Percentiles rank a stretch among this genome's conserved stretches.
Conservation (phyloP, 352 stramenopile species). For the Blastocystis sp. region DNA sequence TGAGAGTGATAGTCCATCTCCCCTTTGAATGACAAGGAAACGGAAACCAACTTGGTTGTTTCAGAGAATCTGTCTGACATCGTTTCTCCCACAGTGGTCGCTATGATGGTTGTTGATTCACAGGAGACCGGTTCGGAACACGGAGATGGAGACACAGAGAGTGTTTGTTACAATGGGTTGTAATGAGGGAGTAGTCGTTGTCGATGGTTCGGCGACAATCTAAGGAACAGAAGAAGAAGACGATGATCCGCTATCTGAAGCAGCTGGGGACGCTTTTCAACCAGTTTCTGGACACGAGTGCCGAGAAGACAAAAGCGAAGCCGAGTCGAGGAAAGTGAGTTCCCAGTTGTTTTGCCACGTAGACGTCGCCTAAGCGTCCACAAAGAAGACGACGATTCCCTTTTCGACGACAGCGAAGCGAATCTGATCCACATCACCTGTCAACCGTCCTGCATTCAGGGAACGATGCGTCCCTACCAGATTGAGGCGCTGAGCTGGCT, state of each 20-base stretch:
- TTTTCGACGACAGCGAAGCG: slow-evolving; percentile 51
- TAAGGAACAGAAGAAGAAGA: neutral
- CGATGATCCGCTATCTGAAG: neutral
- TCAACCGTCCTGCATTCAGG: slow-evolving; percentile 74
- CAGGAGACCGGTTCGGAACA: too few relatives aligned
- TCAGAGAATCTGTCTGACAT: too few relatives aligned
- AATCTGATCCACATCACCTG: slow-evolving; percentile 70
- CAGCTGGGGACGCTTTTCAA: neutral
- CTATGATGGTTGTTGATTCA: too few relatives aligned
- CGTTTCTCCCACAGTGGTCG: too few relatives aligned
- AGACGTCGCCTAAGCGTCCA: slow-evolving; percentile 5
- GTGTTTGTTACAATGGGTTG: too few relatives aligned
- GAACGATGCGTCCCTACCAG: slow-evolving; percentile 87
- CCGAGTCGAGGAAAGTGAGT: neutral
- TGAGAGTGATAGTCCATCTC: too few relatives aligned
- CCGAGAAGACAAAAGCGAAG: neutral
- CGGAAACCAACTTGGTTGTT: too few relatives aligned
- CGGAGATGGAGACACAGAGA: too few relatives aligned
- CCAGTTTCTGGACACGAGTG: neutral
- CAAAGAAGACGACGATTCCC: neutral
- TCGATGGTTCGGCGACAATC: neutral
- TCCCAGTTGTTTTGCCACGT: neutral
- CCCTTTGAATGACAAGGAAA: too few relatives aligned
- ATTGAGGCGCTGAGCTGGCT: slow-evolving; percentile 94
- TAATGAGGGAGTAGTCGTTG: too few relatives aligned